A percentile compares a stretch with the other conserved stretches of the same genome.
These are phyloP conservation scores for Magnaporthales sp. DNA, from an alignment of 2,329 filamentous ascomycete species.

Conservation along the genomic window DNA sequence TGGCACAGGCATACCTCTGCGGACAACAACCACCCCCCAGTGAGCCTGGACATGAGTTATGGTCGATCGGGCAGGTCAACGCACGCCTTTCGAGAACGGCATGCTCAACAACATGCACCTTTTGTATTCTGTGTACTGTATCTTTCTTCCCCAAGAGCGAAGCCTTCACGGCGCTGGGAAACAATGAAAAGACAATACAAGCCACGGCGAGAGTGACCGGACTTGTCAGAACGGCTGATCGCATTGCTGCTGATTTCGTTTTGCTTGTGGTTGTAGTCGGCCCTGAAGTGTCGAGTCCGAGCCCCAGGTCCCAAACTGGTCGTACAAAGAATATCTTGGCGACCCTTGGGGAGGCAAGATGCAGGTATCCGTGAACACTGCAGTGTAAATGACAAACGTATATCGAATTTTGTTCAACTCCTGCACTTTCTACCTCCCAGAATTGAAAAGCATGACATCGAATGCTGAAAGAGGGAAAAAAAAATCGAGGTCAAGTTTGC, in stretches of 20 bases:
- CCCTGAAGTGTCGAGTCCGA: background rate
- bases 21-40: conserved; percentile 40
- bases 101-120: conserved; percentile 13
- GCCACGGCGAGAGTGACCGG: background rate
- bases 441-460: background rate
- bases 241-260: background rate
- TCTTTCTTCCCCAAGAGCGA: conserved; percentile 5
- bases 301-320: background rate
- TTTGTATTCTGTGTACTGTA: conserved; percentile 9
- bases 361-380: background rate
- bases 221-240: background rate
- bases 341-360: background rate
- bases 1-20: conserved; percentile 36
- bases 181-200: background rate
- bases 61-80: conserved; percentile 13
- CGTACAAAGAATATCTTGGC: background rate
- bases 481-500: background rate
- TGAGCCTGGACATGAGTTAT: conserved; percentile 24
- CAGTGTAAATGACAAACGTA: background rate
- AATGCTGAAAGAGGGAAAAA: background rate
- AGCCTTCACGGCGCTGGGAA: background rate
- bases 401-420: background rate
- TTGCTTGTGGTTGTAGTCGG: too few relatives aligned
- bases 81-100: conserved; percentile 8
- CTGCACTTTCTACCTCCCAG: background rate